Base-by-base conservation (phyloP, 306 rosid genomes). In the Medicago arabica region DNA sequence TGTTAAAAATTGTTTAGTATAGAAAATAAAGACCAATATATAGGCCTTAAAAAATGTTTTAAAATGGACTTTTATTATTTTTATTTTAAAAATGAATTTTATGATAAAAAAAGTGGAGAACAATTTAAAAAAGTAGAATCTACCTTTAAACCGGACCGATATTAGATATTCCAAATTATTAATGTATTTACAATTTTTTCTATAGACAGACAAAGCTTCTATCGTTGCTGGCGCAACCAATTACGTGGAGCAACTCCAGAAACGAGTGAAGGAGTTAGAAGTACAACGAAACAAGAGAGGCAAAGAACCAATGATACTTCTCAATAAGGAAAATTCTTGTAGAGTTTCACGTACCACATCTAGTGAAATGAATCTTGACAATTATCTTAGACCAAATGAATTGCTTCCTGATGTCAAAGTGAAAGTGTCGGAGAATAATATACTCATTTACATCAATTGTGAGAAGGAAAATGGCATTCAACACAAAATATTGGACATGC, bases 401-500 rank as follows among this genome's bases (percentile, higher is more conserved):
- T 13, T 28, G 46, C 2, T 79, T 4, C 12, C 21, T 4, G 55
- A 71, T 40, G 53, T 81, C 13, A 76, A 81, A 18, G 85, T 74
- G 0, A 81, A 40, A 64, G 69, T 64, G 25, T 34, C 54, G 46
- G 74, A 57, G 63, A 81, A 70, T 1, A 62, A 81, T 23, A 54
- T 81, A 9, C 57, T 81, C 1, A 19, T 81, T 54, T 72, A 72
- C 23, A 81, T 81, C 17, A 66, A 53, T 3, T 81, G 78, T 36
- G 78, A 70, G 74, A 81, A 81, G 40, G 46, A 76, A 41, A 66
- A 81, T 38, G 85, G 81, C 17, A 67, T 76, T 53, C 70, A 63
- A 38, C 51, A 28, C 23, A 71, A 54, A 64, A 43, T 81, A 81
- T n/a, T 81, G 17, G 17, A 71, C 6, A 66, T 62, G 14, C 78